phyloP scores from a whole-genome alignment of 176 grass and related monocot genomes.

The Pontederia paniculata region DNA sequence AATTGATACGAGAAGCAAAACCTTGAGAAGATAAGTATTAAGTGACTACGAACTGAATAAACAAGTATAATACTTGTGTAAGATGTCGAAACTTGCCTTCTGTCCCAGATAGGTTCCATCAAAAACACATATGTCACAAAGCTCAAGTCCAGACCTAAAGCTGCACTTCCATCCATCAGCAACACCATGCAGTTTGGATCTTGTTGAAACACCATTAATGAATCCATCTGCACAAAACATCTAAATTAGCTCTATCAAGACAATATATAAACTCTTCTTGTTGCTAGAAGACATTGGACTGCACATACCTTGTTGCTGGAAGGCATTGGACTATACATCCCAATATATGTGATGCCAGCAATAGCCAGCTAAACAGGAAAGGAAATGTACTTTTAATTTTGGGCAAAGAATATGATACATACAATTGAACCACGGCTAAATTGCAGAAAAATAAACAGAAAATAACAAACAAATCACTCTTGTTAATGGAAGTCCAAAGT shows the following conservation, averaged over 20 bases:
- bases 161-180: conserved; percentile 95
- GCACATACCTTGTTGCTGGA: conserved; percentile 59
- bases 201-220: conserved; percentile 62
- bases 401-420: conserved; percentile 2
- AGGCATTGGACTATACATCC: conserved; percentile 96
- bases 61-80: background rate
- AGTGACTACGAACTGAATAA: background rate
- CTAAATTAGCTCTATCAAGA: background rate
- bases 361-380: conserved; percentile 52
- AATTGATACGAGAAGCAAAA: too few species aligned
- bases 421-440: background rate
- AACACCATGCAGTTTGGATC: conserved; percentile 83
- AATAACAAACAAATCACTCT: too few species aligned
- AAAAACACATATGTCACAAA: conserved; percentile 86
- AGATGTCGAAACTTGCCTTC: conserved; percentile 37
- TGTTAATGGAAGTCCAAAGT: too few species aligned
- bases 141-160: conserved; percentile 91
- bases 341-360: conserved; percentile 66
- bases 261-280: background rate
- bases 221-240: conserved; percentile 54
- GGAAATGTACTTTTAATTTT: conserved; percentile 12
- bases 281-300: background rate
- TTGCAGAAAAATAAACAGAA: background rate
- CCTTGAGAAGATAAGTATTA: too few species aligned
- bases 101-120: conserved; percentile 99